phyloP scores from a whole-genome alignment of 176 grass and related monocot species.

The Hsuehochloa calcarea region DNA sequence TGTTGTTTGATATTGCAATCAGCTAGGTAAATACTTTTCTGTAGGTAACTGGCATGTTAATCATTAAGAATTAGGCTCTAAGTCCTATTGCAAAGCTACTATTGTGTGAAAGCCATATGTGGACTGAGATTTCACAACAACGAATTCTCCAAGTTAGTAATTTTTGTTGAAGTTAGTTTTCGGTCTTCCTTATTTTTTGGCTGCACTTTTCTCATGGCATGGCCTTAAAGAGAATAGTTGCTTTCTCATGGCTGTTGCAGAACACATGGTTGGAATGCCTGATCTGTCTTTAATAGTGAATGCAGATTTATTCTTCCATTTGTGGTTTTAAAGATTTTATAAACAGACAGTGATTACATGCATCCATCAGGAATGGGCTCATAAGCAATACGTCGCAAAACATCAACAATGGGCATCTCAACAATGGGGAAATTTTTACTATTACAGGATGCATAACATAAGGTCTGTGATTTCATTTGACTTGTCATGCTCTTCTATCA shows the following conservation, averaged over 20 bases:
- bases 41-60: background rate
- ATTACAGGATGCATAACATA: constrained; percentile 96
- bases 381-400: constrained; percentile 91
- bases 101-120: constrained; percentile 7
- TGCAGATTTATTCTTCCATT: background rate
- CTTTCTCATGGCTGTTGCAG: constrained; percentile 1
- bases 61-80: background rate
- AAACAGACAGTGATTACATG: background rate
- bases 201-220: background rate
- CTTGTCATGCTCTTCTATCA: background rate
- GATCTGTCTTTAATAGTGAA: background rate
- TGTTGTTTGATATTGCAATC: constrained; percentile 5
- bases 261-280: background rate
- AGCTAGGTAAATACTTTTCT: constrained; percentile 17
- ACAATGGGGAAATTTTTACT: constrained; percentile 99
- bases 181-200: background rate
- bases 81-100: background rate
- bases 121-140: background rate
- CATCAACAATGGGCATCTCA: constrained; percentile 98
- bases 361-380: constrained; percentile 75
- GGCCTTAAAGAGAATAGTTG: background rate
- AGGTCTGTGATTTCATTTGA: constrained; percentile 49
- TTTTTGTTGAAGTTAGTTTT: background rate
- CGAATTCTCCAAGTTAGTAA: background rate
- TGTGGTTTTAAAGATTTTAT: background rate